These are phyloP conservation scores for Ananas comosus DNA, from an alignment of 176 grass and related monocot genomes.

Conservation along the genomic window DNA sequence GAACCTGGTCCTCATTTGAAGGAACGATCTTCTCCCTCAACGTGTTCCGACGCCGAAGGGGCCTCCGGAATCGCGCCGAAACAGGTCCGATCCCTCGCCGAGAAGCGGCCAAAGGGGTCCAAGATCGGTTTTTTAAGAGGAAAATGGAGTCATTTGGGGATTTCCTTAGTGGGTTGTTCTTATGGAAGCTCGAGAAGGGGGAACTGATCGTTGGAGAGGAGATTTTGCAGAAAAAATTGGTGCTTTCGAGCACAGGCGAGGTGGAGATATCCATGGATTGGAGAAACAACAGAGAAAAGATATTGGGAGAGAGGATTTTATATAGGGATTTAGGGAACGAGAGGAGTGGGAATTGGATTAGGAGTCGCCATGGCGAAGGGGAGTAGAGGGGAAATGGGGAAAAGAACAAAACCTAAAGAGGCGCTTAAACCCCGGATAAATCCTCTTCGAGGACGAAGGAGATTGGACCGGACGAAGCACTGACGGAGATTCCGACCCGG, in stretches of 20 bases:
- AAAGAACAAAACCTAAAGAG: not conserved
- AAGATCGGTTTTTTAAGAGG: constrained; percentile 10
- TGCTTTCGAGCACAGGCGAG: not conserved
- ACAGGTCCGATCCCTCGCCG: not conserved
- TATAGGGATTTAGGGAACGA: not conserved
- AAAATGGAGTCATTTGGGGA: not conserved
- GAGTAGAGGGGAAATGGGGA: not conserved
- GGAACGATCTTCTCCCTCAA: constrained; percentile 16
- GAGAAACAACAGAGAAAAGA: not conserved
- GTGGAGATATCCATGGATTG: not conserved
- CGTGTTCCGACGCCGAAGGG: constrained; percentile 26
- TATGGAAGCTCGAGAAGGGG: not conserved
- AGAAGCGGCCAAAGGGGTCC: constrained; percentile 20
- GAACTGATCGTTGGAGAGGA: not conserved
- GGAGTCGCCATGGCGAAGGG: not conserved
- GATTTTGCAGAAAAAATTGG: constrained; percentile 16
- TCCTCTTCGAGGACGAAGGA: not conserved
- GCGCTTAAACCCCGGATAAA: not conserved
- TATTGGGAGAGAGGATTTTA: not conserved
- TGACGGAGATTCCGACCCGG: not conserved
- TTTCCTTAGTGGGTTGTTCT: not conserved
- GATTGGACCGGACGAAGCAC: not conserved
- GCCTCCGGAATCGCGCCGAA: not conserved
- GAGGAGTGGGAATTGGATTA: not conserved
- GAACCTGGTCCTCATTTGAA: constrained; percentile 17